Conservation (phyloP, 768 basidiomycete genomes). For the Russula virescens region DNA sequence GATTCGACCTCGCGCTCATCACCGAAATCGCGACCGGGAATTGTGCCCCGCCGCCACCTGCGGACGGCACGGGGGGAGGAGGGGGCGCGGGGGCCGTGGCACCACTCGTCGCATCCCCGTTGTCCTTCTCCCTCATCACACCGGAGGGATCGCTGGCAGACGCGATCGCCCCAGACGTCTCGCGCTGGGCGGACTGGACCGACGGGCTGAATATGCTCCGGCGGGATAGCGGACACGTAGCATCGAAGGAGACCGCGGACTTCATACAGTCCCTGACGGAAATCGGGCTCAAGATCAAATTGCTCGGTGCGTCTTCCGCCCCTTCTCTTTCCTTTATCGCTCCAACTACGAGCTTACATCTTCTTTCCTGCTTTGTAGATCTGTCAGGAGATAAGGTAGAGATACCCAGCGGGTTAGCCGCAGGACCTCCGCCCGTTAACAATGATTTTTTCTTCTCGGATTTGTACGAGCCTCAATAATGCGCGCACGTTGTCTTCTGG, state of each 20-base stretch:
- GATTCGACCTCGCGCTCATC: constrained; percentile 75
- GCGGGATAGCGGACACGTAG: constrained; percentile 73
- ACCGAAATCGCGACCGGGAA: constrained; percentile 75
- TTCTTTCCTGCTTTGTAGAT: constrained; percentile 40
- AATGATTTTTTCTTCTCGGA: constrained; percentile 87
- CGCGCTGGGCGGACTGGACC: constrained; percentile 90
- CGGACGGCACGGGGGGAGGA: constrained; percentile 33
- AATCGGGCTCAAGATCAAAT: constrained; percentile 86
- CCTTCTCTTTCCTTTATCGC: background rate
- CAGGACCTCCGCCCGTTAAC: constrained; percentile 75
- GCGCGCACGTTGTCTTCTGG: background rate
- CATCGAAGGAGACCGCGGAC: constrained; percentile 78
- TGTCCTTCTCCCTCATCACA: constrained; percentile 31
- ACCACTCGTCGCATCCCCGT: constrained; percentile 10
- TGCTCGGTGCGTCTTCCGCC: constrained; percentile 53
- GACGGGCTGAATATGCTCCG: constrained; percentile 88
- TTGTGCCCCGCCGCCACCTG: constrained; percentile 64
- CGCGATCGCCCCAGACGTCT: constrained; percentile 43
- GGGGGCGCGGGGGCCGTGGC: constrained; percentile 19
- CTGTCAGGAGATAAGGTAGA: constrained; percentile 86
- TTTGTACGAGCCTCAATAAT: constrained; percentile 28
- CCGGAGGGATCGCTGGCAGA: constrained; percentile 32
- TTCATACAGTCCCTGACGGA: constrained; percentile 86
- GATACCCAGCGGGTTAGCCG: constrained; percentile 71
- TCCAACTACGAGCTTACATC: background rate